Evolutionary conservation across 2,329 filamentous ascomycete genomes (phyloP).

Genomic region (Orbilia ellipsospora): DNA sequence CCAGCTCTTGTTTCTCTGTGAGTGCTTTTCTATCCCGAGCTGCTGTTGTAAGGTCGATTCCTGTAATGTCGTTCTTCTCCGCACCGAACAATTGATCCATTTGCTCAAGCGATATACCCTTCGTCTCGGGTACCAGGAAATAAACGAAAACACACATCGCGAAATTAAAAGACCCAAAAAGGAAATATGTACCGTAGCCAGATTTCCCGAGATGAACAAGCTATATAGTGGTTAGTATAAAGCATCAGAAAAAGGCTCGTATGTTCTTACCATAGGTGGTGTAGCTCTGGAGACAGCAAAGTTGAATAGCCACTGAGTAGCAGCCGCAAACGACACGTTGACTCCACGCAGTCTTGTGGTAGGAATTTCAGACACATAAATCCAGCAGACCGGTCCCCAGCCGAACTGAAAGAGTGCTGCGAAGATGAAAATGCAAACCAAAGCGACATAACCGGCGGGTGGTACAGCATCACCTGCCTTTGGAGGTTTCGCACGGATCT

Average conservation of each 20-base stretch:
- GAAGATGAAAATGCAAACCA: conserved; percentile 78
- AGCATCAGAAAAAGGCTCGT: not conserved
- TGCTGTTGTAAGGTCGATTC: conserved; percentile 34
- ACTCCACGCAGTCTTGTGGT: conserved; percentile 73
- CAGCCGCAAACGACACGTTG: conserved; percentile 75
- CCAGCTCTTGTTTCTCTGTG: conserved; percentile 32
- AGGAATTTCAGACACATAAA: conserved; percentile 77
- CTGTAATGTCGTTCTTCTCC: conserved; percentile 19
- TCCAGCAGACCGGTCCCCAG: conserved; percentile 79
- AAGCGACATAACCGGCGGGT: conserved; percentile 75
- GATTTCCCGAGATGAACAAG: conserved; percentile 63
- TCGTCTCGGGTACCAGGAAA: conserved; percentile 72
- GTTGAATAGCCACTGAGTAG: conserved; percentile 79
- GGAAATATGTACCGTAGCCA: conserved; percentile 73
- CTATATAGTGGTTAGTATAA: not conserved
- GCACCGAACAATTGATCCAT: conserved; percentile 61
- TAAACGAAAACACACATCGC: conserved; percentile 71
- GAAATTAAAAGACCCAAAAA: conserved; percentile 75
- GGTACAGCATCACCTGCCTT: conserved; percentile 68
- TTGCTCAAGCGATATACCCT: conserved; percentile 66
- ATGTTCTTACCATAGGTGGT: conserved; percentile 72
- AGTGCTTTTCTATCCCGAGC: conserved; percentile 24
- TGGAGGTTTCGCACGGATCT: conserved; percentile 71
- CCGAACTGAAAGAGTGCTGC: conserved; percentile 76
- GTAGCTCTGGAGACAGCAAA: conserved; percentile 76